Evolutionary conservation across 1,284 basidiomycete species (phyloP), one percentile per base, ranked within the genome.

Genomic region (Leccinum laetum): DNA sequence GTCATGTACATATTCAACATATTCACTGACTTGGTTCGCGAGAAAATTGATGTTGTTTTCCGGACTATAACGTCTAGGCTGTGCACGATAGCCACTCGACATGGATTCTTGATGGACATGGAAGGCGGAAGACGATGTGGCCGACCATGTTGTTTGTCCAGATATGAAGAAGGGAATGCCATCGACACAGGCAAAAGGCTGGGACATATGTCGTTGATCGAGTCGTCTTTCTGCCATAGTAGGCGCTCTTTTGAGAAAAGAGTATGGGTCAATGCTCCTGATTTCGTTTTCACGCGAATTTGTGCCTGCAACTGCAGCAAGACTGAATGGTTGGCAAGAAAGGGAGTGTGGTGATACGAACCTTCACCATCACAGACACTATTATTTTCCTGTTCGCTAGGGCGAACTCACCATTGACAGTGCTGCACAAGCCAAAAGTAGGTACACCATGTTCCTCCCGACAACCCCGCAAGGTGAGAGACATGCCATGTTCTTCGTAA

Each of bases 81-180:
- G 69, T 90, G 86, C 8, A 72, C 79, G 77, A 55, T 82, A 74
- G 26, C 78, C 64, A 49, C 78, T 74, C 66, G 73, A 55, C 64
- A 69, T 6, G 78, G 75, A 59, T 74, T 73, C 11, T 73, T 68
- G 29, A 78, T 70, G 11, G 78, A 69, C 72, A 82, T 86, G 2
- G 86, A 81, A 5, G 89, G 88, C 0, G 88, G 89, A 4, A 88
- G 75, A 11, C 80, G 75, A 46, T 58, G 68, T 11, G 55, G 7
- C 16, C 65, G 76, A 56, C 61, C 71, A 52, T 67, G 65, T 1
- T 32, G 37, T 7, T 71, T 73, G 58, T 84, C 79, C 41, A 71
- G 69, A 70, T 83, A 89, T 2, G 70, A 72, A 1, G 79, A 64
- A 7, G 88, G 87, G 35, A 90, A 79, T 2, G 76, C 67, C 21